phyloP scores from a whole-genome alignment of 1,139 yeast species.

The Geotrichum phurueaensis region DNA sequence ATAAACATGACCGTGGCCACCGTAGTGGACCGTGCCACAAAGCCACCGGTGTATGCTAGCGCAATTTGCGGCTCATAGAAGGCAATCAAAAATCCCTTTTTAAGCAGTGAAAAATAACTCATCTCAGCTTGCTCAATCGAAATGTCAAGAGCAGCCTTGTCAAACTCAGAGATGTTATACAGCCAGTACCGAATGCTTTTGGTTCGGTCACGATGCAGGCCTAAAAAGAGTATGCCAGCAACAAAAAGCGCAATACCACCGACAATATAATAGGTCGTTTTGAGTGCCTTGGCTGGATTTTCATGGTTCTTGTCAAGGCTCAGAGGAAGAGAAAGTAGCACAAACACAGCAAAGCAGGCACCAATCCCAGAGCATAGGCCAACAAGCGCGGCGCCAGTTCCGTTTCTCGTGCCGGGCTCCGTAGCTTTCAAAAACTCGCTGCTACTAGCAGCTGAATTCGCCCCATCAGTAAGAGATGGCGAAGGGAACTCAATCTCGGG shows the following conservation, averaged over 20 bases:
- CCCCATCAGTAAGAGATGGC: conserved; percentile 6
- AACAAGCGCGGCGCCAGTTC: conserved; percentile 53
- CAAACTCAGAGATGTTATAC: conserved; percentile 26
- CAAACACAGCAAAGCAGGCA: conserved; percentile 56
- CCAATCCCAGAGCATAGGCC: conserved; percentile 65
- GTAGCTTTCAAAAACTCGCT: conserved; percentile 10
- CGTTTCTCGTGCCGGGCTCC: conserved; percentile 36
- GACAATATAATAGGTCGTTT: conserved; percentile 46
- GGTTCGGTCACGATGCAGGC: conserved; percentile 44
- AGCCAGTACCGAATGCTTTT: conserved; percentile 32
- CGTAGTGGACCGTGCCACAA: conserved; percentile 60
- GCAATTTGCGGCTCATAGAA: conserved; percentile 35
- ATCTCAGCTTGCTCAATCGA: conserved; percentile 11
- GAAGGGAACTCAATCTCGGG: conserved; percentile 9
- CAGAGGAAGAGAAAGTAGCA: conserved; percentile 68
- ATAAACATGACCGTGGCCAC: conserved; percentile 57
- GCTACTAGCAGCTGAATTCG: conserved; percentile 7
- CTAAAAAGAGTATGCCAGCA: conserved; percentile 39
- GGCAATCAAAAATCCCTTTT: conserved; percentile 44
- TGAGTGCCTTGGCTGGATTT: conserved; percentile 42
- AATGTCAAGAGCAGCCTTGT: conserved; percentile 30
- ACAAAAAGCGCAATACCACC: conserved; percentile 42
- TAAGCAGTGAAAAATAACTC: conserved; percentile 40
- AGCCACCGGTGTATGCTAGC: conserved; percentile 56
- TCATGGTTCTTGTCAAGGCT: conserved; percentile 42